A percentile compares a stretch with the other conserved stretches of the same genome.
Evolutionary conservation across 768 basidiomycete species (phyloP).

Genomic region (Tephrocybe sp.): DNA sequence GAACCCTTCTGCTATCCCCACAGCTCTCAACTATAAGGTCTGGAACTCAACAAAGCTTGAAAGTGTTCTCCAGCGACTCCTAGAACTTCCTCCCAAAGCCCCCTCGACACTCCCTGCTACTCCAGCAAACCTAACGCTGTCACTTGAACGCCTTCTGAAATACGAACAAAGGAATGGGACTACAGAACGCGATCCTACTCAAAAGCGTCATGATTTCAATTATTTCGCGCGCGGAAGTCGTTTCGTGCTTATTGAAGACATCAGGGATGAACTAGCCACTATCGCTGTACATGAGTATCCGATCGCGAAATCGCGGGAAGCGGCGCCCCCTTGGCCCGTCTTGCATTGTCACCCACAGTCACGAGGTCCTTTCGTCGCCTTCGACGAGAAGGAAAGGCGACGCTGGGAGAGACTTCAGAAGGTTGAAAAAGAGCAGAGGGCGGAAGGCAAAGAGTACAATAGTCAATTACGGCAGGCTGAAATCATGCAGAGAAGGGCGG

Average conservation of each 20-base stretch:
- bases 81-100: slow-evolving; percentile 30
- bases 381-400: slow-evolving; percentile 69
- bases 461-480: slow-evolving; percentile 30
- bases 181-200: slow-evolving; percentile 88
- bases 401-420: slow-evolving; percentile 61
- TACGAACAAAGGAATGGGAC: slow-evolving; percentile 86
- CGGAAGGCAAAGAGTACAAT: slow-evolving; percentile 31
- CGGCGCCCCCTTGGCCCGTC: slow-evolving; percentile 72
- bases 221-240: slow-evolving; percentile 78
- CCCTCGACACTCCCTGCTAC: slow-evolving; percentile 28
- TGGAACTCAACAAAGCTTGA: slow-evolving; percentile 77
- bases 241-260: slow-evolving; percentile 92
- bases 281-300: slow-evolving; percentile 83
- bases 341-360: slow-evolving; percentile 75
- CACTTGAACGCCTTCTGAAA: slow-evolving; percentile 63
- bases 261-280: slow-evolving; percentile 78
- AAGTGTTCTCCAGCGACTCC: slow-evolving; percentile 69
- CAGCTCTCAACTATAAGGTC: slow-evolving; percentile 75
- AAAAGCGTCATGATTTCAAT: slow-evolving; percentile 81
- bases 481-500: slow-evolving; percentile 35
- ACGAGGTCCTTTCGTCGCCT: slow-evolving; percentile 71
- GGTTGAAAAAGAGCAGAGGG: slow-evolving; percentile 42
- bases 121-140: slow-evolving; percentile 34
- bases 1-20: slow-evolving; percentile 63
- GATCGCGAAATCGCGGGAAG: slow-evolving; percentile 48